These are phyloP conservation scores for Botrytis squamosa DNA, from an alignment of 2,329 filamentous ascomycete genomes.

Conservation along the genomic window DNA sequence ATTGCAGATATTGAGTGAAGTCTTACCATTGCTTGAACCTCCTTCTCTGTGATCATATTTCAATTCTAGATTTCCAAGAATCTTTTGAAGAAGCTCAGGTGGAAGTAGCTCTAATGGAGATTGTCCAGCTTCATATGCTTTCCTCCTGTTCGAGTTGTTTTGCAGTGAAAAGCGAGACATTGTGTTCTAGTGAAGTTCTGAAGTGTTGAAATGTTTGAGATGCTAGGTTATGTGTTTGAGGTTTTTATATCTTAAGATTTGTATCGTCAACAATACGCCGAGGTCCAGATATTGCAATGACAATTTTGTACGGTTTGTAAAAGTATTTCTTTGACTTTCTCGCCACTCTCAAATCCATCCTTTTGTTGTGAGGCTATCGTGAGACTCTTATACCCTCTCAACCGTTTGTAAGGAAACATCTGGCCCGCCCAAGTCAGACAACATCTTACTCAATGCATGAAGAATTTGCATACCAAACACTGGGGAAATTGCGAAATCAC, in stretches of 20 bases:
- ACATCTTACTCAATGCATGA: constrained; percentile 10
- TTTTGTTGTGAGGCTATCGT: neutral
- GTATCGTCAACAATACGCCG: neutral
- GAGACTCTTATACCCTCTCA: constrained; percentile 12
- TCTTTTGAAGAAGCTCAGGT: constrained; percentile 65
- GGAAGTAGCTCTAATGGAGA: constrained; percentile 65
- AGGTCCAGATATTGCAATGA: neutral
- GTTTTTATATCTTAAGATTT: neutral
- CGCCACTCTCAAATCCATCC: neutral
- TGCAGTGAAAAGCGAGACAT: neutral
- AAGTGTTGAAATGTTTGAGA: neutral
- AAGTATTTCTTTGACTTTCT: neutral
- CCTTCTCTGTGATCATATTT: neutral
- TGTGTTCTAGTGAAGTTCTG: neutral
- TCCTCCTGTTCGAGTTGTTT: neutral
- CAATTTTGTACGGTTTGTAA: neutral
- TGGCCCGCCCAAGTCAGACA: neutral
- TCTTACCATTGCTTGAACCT: constrained; percentile 10
- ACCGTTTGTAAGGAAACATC: neutral
- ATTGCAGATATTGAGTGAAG: neutral
- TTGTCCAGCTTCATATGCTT: constrained; percentile 25
- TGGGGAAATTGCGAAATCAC: constrained; percentile 13
- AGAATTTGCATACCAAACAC: constrained; percentile 8
- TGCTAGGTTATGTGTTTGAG: neutral
- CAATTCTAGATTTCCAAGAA: constrained; percentile 12